Conservation (phyloP, 331 rosid species). For the Telfairia occidentalis region DNA sequence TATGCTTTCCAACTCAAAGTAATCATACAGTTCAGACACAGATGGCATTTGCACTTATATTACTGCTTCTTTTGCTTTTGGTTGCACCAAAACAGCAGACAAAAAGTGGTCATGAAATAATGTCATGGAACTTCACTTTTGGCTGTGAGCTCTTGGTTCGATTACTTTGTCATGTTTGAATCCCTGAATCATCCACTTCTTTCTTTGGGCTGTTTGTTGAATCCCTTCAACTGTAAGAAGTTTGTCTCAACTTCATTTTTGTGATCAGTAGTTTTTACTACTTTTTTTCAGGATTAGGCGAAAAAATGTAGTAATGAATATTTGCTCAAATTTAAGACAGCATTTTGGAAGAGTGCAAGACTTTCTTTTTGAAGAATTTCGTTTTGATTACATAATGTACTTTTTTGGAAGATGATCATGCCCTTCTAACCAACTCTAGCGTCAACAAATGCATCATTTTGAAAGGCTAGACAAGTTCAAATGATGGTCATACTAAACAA, state of each 20-base stretch:
- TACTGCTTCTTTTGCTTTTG: neutral
- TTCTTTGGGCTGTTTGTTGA: conserved; percentile 8
- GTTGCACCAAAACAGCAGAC: neutral
- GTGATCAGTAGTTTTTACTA: neutral
- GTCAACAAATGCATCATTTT: neutral
- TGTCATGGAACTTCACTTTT: neutral
- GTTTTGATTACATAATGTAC: neutral
- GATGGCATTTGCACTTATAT: neutral
- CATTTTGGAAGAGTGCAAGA: neutral
- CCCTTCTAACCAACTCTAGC: neutral
- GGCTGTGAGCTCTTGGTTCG: conserved; percentile 1
- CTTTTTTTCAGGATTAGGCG: neutral
- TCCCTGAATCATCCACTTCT: conserved; percentile 4
- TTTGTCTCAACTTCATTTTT: neutral
- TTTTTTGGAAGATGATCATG: neutral
- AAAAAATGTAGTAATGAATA: neutral
- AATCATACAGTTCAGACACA: conserved; percentile 5
- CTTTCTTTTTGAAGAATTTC: neutral
- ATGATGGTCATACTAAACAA: neutral
- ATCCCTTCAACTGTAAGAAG: neutral
- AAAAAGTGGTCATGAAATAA: neutral
- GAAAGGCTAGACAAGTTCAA: neutral
- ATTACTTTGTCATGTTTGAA: neutral
- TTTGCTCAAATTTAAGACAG: neutral
- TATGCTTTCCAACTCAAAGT: conserved; percentile 49